Percentiles rank a stretch among this genome's conserved stretches.
Evolutionary conservation across 2,329 filamentous ascomycete genomes (phyloP).

Genomic region (Fusarium subglutinans): DNA sequence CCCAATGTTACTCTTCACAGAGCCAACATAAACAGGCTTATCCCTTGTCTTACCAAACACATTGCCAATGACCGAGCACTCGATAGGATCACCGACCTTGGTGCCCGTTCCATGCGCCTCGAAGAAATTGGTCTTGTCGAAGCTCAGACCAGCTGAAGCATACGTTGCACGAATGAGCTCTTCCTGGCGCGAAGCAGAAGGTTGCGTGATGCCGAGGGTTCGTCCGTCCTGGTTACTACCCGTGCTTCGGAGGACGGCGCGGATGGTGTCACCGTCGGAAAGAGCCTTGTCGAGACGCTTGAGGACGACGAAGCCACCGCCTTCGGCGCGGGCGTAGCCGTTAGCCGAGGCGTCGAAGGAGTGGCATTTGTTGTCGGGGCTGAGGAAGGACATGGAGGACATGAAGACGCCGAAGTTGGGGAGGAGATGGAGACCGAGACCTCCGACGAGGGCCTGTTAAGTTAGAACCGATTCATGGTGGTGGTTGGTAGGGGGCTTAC

Average conservation of each 20-base stretch:
- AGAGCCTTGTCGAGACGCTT: not conserved
- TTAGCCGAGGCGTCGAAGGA: slow-evolving; percentile 7
- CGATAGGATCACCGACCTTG: slow-evolving; percentile 42
- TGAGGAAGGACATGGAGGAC: not conserved
- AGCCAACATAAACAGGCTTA: slow-evolving; percentile 10
- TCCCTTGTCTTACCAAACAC: not conserved
- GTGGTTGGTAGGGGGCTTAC: not conserved
- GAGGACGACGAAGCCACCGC: not conserved
- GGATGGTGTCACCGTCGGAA: not conserved
- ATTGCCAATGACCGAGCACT: not conserved
- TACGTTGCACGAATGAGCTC: not conserved
- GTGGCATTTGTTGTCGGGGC: not conserved
- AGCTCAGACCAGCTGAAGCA: not conserved
- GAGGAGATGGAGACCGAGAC: not conserved
- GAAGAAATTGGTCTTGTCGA: not conserved
- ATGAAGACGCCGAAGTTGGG: not conserved
- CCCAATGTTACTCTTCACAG: slow-evolving; percentile 20
- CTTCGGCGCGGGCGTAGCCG: slow-evolving; percentile 23
- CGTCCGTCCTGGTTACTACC: slow-evolving; percentile 14
- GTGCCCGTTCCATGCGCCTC: slow-evolving; percentile 57
- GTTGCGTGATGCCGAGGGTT: not conserved
- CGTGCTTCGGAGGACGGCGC: not conserved
- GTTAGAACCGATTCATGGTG: not conserved
- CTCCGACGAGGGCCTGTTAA: not conserved
- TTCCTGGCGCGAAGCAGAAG: not conserved